Percentiles rank a stretch among this genome's conserved stretches.
Conservation (phyloP, 257 asterid genomes). For the Solanum appendiculatum region DNA sequence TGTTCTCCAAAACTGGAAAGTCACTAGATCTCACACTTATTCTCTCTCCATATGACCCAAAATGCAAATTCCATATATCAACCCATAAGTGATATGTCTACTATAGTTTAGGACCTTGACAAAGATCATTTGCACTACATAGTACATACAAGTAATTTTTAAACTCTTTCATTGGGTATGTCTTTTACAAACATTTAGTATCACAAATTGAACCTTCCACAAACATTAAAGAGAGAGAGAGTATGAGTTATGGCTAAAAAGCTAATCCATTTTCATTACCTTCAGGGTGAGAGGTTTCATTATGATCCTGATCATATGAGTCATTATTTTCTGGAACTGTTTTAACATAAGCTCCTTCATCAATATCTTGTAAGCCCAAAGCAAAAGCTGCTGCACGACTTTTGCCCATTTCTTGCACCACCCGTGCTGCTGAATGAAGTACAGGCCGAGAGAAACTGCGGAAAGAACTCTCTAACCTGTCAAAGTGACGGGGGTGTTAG, state of each 20-base stretch:
- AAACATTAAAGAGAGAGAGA: background rate
- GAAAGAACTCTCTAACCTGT: constrained; percentile 90
- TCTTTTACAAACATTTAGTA: background rate
- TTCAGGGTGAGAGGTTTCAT: constrained; percentile 79
- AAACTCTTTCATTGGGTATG: background rate
- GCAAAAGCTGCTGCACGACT: constrained; percentile 99
- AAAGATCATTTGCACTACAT: background rate
- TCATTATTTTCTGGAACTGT: constrained; percentile 54
- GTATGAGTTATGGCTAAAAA: background rate
- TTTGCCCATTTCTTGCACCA: constrained; percentile 99
- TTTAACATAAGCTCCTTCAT: constrained; percentile 81
- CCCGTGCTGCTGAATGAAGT: constrained; percentile 95
- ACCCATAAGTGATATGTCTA: background rate
- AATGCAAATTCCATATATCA: background rate
- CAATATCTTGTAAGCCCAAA: constrained; percentile 85
- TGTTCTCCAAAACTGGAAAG: background rate
- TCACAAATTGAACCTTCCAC: background rate
- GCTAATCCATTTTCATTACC: constrained; percentile 37
- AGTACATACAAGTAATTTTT: background rate
- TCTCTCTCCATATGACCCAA: background rate
- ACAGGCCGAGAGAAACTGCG: constrained; percentile 96
- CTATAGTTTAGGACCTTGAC: background rate
- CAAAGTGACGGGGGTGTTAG: background rate
- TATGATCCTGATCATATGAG: constrained; percentile 62
- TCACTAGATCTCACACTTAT: background rate